These are phyloP conservation scores for Lipomyces mesembrius DNA, from an alignment of 805 yeast species.

Conservation along the genomic window DNA sequence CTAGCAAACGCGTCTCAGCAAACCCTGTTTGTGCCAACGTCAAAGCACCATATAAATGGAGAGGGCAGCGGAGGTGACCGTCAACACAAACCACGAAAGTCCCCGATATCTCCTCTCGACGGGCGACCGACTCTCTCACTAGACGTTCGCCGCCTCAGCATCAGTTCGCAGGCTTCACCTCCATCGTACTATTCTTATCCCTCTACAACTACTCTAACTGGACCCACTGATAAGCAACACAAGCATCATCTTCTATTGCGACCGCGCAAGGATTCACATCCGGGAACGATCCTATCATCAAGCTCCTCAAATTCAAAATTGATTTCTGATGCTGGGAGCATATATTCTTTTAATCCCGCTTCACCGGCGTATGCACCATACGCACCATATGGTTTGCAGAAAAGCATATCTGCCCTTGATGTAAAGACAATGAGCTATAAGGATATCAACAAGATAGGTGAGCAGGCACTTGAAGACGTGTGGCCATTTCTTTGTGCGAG, in stretches of 20 bases:
- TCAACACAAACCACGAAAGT: constrained; percentile 10
- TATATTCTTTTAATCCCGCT: constrained; percentile 50
- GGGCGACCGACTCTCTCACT: constrained; percentile 2
- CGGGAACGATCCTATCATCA: constrained; percentile 49
- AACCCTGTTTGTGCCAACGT: constrained; percentile 13
- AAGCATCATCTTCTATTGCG: constrained; percentile 48
- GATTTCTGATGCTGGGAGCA: constrained; percentile 49
- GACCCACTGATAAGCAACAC: constrained; percentile 29
- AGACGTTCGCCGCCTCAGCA: constrained; percentile 27
- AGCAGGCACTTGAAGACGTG: constrained; percentile 52
- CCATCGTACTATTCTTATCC: constrained; percentile 17
- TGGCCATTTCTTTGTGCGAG: constrained; percentile 55
- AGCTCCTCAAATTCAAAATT: constrained; percentile 51
- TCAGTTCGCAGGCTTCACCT: constrained; percentile 19
- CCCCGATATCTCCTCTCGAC: constrained; percentile 20
- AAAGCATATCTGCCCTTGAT: constrained; percentile 42
- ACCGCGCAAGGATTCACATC: constrained; percentile 48
- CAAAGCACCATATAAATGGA: not conserved
- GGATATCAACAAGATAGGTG: constrained; percentile 45
- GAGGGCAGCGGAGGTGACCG: not conserved
- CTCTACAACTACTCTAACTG: constrained; percentile 12
- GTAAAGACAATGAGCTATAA: constrained; percentile 35
- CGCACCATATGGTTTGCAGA: constrained; percentile 38
- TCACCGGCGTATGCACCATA: constrained; percentile 43
- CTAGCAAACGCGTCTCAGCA: constrained; percentile 18